Evolutionary conservation across 2,329 filamentous ascomycete genomes (phyloP).

Genomic region (Beauveria sp.): DNA sequence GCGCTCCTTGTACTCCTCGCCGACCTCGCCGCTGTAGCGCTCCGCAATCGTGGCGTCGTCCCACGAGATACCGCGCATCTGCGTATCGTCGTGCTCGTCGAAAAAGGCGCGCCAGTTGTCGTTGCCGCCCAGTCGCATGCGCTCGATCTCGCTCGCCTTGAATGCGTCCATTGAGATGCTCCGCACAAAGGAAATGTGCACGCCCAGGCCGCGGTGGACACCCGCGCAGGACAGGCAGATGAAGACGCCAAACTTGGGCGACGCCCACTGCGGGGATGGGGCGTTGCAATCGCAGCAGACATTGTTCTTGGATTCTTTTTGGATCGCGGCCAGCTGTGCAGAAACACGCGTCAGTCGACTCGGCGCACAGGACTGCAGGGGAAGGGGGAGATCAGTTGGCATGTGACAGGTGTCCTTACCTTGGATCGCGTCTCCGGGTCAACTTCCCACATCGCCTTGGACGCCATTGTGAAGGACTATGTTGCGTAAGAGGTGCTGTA

Average conservation of each 20-base stretch:
- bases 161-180: constrained; percentile 99
- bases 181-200: constrained; percentile 97
- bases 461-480: constrained; percentile 39
- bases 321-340: constrained; percentile 73
- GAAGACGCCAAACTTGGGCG: constrained; percentile 96
- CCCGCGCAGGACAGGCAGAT: constrained; percentile 96
- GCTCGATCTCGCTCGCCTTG: constrained; percentile 83
- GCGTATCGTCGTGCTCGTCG: constrained; percentile 59
- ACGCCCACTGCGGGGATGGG: constrained; percentile 94
- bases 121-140: constrained; percentile 91
- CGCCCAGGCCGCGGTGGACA: constrained; percentile 86
- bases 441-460: constrained; percentile 94
- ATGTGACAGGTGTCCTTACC: constrained; percentile 40
- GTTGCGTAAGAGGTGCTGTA: background rate
- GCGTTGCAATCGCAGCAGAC: constrained; percentile 92
- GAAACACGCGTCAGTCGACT: constrained; percentile 13
- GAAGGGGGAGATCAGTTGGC: background rate
- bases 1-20: constrained; percentile 92
- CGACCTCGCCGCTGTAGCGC: constrained; percentile 79
- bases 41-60: constrained; percentile 86
- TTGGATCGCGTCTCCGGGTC: constrained; percentile 96
- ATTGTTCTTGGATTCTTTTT: constrained; percentile 84
- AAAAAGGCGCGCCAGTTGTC: constrained; percentile 83
- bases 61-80: constrained; percentile 63
- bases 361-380: background rate